These are phyloP conservation scores for Hyphodiscus hymeniophilus DNA, from an alignment of 495 filamentous ascomycete genomes.

Conservation along the genomic window DNA sequence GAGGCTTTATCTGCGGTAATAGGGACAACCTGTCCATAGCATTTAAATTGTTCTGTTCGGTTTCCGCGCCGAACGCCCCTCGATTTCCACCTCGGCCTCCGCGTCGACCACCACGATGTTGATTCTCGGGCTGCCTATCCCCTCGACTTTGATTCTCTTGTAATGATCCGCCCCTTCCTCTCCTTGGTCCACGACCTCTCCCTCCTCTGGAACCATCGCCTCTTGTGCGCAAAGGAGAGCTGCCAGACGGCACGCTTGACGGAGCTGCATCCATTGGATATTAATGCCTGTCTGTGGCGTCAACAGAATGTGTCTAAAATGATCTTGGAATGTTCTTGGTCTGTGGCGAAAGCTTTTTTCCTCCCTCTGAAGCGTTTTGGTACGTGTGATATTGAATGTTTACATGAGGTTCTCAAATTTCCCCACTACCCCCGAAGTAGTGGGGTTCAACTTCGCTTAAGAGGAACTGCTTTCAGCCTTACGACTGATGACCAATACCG, in stretches of 20 bases:
- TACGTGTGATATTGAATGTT: too few relatives aligned
- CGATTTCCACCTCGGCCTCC: conserved; percentile 11
- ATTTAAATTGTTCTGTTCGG: too few relatives aligned
- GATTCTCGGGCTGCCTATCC: too few relatives aligned
- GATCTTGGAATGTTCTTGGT: too few relatives aligned
- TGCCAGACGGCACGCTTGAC: background rate
- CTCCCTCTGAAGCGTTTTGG: too few relatives aligned
- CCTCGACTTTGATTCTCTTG: conserved; percentile 4
- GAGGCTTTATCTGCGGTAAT: conserved; percentile 3
- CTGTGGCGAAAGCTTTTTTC: too few relatives aligned
- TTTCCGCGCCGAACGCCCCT: background rate
- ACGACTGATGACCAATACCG: background rate
- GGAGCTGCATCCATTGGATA: background rate
- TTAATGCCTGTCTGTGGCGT: too few relatives aligned
- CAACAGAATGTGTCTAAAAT: too few relatives aligned
- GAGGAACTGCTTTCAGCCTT: background rate
- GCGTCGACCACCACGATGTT: background rate
- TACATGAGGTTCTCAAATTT: too few relatives aligned
- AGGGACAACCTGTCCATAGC: too few relatives aligned
- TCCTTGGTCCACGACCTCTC: conserved; percentile 2
- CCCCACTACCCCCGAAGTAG: too few relatives aligned
- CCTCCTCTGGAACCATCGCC: conserved; percentile 22
- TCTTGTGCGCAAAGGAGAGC: conserved; percentile 7
- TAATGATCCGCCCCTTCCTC: background rate
- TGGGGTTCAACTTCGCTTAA: too few relatives aligned